These are phyloP conservation scores for Candida fluviatilis DNA, from an alignment of 805 yeast species.

Conservation along the genomic window DNA sequence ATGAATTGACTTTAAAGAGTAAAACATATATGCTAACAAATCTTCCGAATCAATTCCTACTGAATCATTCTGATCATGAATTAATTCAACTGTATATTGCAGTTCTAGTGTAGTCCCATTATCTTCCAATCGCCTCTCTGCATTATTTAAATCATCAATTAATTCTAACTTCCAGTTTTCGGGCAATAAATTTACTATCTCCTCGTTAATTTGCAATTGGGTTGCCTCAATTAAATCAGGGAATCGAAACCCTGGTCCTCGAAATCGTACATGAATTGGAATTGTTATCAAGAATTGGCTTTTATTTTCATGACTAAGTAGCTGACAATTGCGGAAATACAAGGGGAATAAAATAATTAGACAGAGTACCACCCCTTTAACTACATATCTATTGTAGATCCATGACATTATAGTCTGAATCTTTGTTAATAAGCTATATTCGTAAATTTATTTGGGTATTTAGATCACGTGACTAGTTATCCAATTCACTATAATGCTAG, in stretches of 20 bases:
- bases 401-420: too few species aligned
- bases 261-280: slow-evolving; percentile 22
- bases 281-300: slow-evolving; percentile 13
- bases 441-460: too few species aligned
- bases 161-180: slow-evolving; percentile 10
- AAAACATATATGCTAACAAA: slow-evolving; percentile 37
- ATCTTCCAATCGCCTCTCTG: slow-evolving; percentile 1
- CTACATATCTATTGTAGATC: too few species aligned
- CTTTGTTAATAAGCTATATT: too few species aligned
- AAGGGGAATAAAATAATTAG: too few species aligned
- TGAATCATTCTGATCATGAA: slow-evolving; percentile 39
- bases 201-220: slow-evolving; percentile 30
- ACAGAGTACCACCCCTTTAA: too few species aligned
- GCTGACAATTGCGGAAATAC: background rate
- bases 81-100: slow-evolving; percentile 34
- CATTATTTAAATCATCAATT: slow-evolving; percentile 10
- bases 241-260: slow-evolving; percentile 45
- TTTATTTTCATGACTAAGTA: background rate
- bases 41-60: slow-evolving; percentile 40
- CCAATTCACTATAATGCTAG: too few species aligned
- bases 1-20: slow-evolving; percentile 42
- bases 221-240: slow-evolving; percentile 63
- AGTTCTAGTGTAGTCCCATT: slow-evolving; percentile 5
- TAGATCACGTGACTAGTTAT: too few species aligned
- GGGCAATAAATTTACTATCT: slow-evolving; percentile 9